Conservation (phyloP, 352 stramenopile genomes). For the Pythium periplocum region DNA sequence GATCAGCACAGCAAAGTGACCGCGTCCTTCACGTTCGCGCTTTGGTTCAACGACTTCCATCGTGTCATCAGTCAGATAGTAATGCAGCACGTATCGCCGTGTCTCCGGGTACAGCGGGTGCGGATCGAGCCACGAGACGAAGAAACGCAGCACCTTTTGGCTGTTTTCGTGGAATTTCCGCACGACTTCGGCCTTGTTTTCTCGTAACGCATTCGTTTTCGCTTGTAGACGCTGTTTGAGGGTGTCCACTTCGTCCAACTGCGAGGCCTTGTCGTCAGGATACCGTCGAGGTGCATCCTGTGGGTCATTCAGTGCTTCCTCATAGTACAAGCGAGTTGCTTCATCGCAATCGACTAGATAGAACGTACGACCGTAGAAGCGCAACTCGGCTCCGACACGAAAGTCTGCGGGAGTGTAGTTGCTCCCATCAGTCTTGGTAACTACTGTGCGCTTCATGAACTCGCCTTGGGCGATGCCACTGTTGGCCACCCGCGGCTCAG, state of each 20-base stretch:
- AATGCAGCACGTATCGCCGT: slow-evolving; percentile 87
- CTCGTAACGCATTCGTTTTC: slow-evolving; percentile 20
- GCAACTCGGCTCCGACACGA: slow-evolving; percentile 60
- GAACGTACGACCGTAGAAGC: slow-evolving; percentile 77
- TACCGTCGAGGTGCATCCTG: slow-evolving; percentile 48
- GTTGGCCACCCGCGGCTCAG: slow-evolving; percentile 83
- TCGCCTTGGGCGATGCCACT: slow-evolving; percentile 85
- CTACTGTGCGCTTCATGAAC: slow-evolving; percentile 75
- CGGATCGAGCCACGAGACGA: slow-evolving; percentile 88
- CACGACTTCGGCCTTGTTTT: slow-evolving; percentile 37
- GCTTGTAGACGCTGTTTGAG: slow-evolving; percentile 35
- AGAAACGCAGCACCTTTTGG: slow-evolving; percentile 89
- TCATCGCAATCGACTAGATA: slow-evolving; percentile 87
- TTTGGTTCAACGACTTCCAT: slow-evolving; percentile 86
- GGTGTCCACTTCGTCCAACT: slow-evolving; percentile 45
- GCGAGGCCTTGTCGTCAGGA: slow-evolving; percentile 63
- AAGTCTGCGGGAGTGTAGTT: slow-evolving; percentile 73
- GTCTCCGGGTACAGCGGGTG: slow-evolving; percentile 88
- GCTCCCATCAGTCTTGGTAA: slow-evolving; percentile 27
- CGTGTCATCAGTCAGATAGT: slow-evolving; percentile 91
- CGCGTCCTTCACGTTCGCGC: slow-evolving; percentile 39
- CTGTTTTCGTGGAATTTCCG: slow-evolving; percentile 77
- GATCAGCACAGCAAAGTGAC: slow-evolving; percentile 78
- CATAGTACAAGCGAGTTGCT: slow-evolving; percentile 80
- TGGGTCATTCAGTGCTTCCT: slow-evolving; percentile 32